Evolutionary conservation across 495 filamentous ascomycete genomes (phyloP).

Genomic region (Pyrenopolyporus hunteri): DNA sequence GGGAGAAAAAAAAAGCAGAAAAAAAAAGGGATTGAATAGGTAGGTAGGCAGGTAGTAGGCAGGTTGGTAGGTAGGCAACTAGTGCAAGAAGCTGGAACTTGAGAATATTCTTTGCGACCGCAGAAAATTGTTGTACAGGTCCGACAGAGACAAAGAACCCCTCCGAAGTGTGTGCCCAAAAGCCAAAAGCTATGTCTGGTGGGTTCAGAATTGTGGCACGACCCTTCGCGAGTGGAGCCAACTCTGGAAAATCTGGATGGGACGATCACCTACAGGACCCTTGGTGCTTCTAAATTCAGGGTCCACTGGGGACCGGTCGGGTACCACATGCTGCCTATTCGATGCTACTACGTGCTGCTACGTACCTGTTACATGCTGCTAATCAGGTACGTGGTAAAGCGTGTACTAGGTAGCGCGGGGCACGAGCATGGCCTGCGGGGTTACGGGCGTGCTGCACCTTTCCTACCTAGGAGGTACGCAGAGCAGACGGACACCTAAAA

Average conservation of each 20-base stretch:
- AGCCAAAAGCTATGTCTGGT: slow-evolving; percentile 16
- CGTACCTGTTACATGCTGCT: neutral
- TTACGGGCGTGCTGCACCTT: neutral
- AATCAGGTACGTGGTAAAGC: slow-evolving; percentile 3
- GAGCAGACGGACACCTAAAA: neutral
- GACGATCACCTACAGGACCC: slow-evolving; percentile 36
- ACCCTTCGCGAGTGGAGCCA: slow-evolving; percentile 31
- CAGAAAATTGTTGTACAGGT: slow-evolving; percentile 27
- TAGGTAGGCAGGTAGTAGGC: too few species aligned
- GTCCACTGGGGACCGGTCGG: slow-evolving; percentile 18
- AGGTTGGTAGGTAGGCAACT: too few species aligned
- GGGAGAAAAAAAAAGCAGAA: neutral
- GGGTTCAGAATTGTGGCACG: slow-evolving; percentile 28
- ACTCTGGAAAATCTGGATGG: slow-evolving; percentile 35
- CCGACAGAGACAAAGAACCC: slow-evolving; percentile 15
- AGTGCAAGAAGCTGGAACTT: too few species aligned
- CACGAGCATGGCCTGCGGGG: neutral
- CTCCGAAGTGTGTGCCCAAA: slow-evolving; percentile 28
- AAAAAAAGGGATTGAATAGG: too few species aligned
- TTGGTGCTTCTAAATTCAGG: slow-evolving; percentile 37
- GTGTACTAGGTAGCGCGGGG: neutral
- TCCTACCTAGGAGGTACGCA: neutral
- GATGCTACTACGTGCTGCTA: neutral
- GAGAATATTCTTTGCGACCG: slow-evolving; percentile 12
- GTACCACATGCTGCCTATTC: slow-evolving; percentile 6